Base-by-base conservation (phyloP, 805 yeast species). In the Torulaspora quercuum region DNA sequence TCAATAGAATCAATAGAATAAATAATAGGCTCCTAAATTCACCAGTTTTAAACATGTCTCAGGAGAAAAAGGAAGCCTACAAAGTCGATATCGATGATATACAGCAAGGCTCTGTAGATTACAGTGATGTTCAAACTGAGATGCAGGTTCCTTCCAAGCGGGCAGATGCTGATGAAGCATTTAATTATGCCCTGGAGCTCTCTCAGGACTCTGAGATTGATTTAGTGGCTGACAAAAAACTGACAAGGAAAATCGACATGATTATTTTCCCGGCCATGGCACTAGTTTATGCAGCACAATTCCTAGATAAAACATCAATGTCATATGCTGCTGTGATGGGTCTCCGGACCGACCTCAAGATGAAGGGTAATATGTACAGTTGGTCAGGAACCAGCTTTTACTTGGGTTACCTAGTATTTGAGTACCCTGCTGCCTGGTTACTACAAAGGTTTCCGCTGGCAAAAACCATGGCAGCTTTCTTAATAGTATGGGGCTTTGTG, bases 251-350 rank as follows among this genome's bases (percentile, higher is more conserved):
- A 37, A 61, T 76, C 8, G 82, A 77, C 53, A 25, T 35, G 7
- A 57, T 68, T 24, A 62, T 77, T 13, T 51, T 75, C 53, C 67
- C 77, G 0, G 53, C 75, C 17, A 53, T 77, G 47, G 72, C 78
- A 44, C 58, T 66, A 21, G 67, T 74, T n/a, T 77, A 77, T 45
- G 69, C 76, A 35, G 55, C 75, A 12, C 79, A 75, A 57, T 74
- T 73, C 46, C 57, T 76, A 35, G 83, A 78, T 44, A 77, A 78
- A 47, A 64, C 73, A n/a, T 56, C 76, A 31, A 56, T 73, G 22
- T 75, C 76, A 42, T 75, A 76, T 48, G 78, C 82, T 3, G 77
- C 78, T n/a, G 76, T 76, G 1, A 73, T 78, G 80, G 82, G 82
- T 0, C 72, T 77, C 45, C 71, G 68, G 49, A 53, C 61, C 2